Conservation (phyloP, 2,329 filamentous ascomycete genomes). For the Penicillium capsulatum region DNA sequence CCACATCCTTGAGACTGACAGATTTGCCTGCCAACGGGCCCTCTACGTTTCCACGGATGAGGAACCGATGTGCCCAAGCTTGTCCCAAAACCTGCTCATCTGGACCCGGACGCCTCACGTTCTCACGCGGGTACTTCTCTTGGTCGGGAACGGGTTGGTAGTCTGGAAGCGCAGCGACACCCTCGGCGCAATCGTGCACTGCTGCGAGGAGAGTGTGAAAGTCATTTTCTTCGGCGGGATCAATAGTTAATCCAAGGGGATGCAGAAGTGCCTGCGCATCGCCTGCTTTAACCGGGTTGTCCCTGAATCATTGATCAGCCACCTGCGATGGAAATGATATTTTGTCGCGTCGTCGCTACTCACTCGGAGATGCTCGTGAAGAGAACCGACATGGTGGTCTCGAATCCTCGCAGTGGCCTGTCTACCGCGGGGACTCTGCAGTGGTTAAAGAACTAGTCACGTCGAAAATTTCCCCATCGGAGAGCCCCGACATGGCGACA, state of each 20-base stretch:
- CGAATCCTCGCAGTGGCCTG: no score
- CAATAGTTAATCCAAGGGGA: conserved; percentile 38
- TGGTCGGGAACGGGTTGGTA: conserved; percentile 45
- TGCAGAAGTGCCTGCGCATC: conserved; percentile 38
- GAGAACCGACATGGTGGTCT: conserved; percentile 26
- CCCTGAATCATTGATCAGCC: conserved; percentile 11
- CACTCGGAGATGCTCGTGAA: conserved; percentile 30
- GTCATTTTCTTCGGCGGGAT: conserved; percentile 40
- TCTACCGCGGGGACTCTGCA: no score
- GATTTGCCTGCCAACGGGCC: conserved; percentile 43
- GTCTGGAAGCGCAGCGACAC: conserved; percentile 44
- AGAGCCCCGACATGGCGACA: background rate
- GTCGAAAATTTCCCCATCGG: no score
- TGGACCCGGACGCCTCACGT: conserved; percentile 39
- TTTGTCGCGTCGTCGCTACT: conserved; percentile 2
- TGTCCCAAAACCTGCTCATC: conserved; percentile 47
- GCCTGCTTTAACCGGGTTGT: conserved; percentile 42
- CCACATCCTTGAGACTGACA: conserved; percentile 53
- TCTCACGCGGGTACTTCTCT: conserved; percentile 45
- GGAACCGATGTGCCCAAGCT: conserved; percentile 52
- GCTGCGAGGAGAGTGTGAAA: conserved; percentile 50
- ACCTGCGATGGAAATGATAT: no score
- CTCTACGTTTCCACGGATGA: conserved; percentile 38
- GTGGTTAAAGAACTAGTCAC: no score
- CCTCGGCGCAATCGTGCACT: conserved; percentile 50